A percentile compares a stretch with the other conserved stretches of the same genome.
These are phyloP conservation scores for Backusella mclennaniae DNA, from an alignment of 192 early-diverging fungal species.

Conservation along the genomic window DNA sequence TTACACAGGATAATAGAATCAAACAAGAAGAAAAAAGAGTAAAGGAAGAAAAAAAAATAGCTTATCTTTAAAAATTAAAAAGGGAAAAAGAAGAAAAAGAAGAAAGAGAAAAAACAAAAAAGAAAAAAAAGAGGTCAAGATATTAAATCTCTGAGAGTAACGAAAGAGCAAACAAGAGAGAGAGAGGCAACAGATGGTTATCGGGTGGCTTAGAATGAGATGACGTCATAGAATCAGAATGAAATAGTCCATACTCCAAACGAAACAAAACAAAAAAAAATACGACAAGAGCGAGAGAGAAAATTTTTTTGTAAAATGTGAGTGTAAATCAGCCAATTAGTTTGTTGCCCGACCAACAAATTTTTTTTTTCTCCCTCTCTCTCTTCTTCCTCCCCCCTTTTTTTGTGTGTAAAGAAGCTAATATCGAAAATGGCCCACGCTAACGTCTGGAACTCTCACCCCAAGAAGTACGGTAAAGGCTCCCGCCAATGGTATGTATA, in stretches of 20 bases:
- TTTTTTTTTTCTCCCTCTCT: conserved; percentile 10
- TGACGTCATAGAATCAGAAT: not conserved
- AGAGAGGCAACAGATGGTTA: not conserved
- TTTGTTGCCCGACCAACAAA: not conserved
- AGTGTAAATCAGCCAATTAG: not conserved
- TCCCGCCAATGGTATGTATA: conserved; percentile 89
- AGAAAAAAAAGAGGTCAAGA: not conserved
- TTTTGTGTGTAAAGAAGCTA: not conserved
- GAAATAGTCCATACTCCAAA: not conserved
- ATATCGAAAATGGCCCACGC: conserved; percentile 88
- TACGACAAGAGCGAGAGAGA: not conserved
- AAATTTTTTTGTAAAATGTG: not conserved
- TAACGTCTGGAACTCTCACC: conserved; percentile 98
- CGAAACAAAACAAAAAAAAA: not conserved
- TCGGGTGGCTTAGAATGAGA: not conserved
- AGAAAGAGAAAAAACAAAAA: not conserved
- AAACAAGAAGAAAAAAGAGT: not conserved
- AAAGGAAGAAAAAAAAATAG: not conserved
- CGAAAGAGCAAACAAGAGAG: not conserved
- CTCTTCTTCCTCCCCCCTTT: not conserved
- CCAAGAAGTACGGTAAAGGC: conserved; percentile 97
- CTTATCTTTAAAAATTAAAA: not conserved
- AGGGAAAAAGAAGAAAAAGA: not conserved
- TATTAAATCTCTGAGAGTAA: not conserved
- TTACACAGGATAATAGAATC: not conserved